phyloP scores from a whole-genome alignment of 2,329 filamentous ascomycete species.

The Aspergillus sp. region DNA sequence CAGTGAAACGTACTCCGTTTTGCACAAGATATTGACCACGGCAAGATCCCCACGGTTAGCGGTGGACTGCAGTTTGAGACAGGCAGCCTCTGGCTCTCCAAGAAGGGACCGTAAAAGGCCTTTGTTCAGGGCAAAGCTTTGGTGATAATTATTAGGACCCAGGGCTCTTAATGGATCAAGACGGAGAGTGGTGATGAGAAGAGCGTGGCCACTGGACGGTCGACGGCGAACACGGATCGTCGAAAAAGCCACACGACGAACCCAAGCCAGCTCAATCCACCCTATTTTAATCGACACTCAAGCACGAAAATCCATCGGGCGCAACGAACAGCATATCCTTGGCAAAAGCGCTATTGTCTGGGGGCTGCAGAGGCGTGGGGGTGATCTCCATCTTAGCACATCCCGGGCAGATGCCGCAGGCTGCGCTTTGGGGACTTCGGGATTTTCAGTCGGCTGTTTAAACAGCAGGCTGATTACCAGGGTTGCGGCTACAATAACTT shows the following conservation, averaged over 20 bases:
- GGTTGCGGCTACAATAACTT: no score
- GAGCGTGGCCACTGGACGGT: conserved; percentile 20
- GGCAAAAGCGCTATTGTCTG: neutral
- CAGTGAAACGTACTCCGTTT: conserved; percentile 14
- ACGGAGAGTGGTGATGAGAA: conserved; percentile 10
- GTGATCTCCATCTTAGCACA: no score
- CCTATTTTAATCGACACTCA: neutral
- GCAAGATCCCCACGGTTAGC: conserved; percentile 24
- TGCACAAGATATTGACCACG: conserved; percentile 19
- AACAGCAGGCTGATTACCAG: no score
- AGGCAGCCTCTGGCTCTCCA: neutral
- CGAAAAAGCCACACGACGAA: conserved; percentile 1
- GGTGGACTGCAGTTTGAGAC: conserved; percentile 18
- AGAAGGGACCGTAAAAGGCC: no score
- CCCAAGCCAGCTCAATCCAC: neutral
- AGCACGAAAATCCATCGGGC: neutral
- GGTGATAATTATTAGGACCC: no score
- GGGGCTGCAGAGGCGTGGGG: neutral
- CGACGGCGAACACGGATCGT: conserved; percentile 9
- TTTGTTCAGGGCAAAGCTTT: no score
- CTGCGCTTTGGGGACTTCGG: no score
- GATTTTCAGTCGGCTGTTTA: no score
- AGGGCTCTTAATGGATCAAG: conserved; percentile 17
- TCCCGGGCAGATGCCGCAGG: no score
- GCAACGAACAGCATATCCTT: no score